Evolutionary conservation across 164 flowering plant species (phyloP).

Genomic region (Stephania japonica): DNA sequence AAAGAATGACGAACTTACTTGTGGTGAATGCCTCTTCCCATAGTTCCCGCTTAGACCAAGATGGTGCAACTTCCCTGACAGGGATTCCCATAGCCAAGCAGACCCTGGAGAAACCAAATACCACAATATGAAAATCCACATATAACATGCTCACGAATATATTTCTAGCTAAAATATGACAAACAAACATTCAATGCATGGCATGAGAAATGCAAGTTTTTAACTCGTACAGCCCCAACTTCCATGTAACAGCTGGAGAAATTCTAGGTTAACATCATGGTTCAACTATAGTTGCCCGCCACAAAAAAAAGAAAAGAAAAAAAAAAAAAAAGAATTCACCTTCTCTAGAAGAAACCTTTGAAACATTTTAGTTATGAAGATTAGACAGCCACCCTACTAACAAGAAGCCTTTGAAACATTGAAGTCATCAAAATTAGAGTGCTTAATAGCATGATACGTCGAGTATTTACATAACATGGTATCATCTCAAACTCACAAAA

Average conservation of each 20-base stretch:
- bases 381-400: no score
- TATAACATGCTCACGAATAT: background rate
- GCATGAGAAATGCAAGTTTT: background rate
- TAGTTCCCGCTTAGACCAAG: slow-evolving; percentile 53
- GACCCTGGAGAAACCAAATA: slow-evolving; percentile 36
- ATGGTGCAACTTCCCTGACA: slow-evolving; percentile 69
- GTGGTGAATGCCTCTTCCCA: slow-evolving; percentile 91
- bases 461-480: background rate
- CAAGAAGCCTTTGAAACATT: background rate
- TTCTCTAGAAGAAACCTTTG: background rate
- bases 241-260: background rate
- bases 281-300: background rate
- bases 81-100: slow-evolving; percentile 64
- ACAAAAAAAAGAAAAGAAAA: background rate
- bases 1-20: slow-evolving; percentile 33
- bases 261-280: background rate
- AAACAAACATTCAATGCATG: background rate
- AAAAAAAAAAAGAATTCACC: background rate
- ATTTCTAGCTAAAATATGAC: background rate
- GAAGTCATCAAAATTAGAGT: background rate
- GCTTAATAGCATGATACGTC: background rate
- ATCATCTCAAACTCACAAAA: background rate
- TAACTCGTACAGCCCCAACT: background rate
- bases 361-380: background rate
- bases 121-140: background rate